Conservation (phyloP, 2,329 filamentous ascomycete species). For the Hypoxylon sp. region DNA sequence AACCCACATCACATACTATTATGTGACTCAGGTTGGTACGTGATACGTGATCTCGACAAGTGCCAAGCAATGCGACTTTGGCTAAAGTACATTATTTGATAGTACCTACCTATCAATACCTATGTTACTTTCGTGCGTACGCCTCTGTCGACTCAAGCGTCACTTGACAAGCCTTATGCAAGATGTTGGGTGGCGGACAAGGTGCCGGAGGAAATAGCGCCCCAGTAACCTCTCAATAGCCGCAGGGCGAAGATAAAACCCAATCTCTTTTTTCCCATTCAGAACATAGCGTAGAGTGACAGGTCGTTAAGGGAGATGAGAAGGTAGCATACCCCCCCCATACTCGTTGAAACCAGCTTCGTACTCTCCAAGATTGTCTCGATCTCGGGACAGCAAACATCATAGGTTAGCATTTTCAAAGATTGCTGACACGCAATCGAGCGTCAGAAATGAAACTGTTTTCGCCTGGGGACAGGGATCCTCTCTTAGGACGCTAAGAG, state of each 20-base stretch:
- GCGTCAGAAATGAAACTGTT: constrained; percentile 16
- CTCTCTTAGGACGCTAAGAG: constrained; percentile 17
- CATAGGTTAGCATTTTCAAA: background rate
- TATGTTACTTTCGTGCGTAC: constrained; percentile 2
- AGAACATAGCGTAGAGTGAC: constrained; percentile 17
- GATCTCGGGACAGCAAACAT: background rate
- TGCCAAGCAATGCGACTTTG: background rate
- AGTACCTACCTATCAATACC: background rate
- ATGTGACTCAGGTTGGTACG: constrained; percentile 7
- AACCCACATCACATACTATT: background rate
- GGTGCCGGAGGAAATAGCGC: constrained; percentile 26
- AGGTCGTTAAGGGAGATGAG: constrained; percentile 7
- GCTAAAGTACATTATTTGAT: no score
- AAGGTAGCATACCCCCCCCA: background rate
- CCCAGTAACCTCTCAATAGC: constrained; percentile 18
- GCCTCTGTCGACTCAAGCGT: constrained; percentile 15
- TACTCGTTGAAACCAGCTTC: background rate
- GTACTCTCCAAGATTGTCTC: background rate
- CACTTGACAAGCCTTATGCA: constrained; percentile 30
- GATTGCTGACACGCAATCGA: background rate
- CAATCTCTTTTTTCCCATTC: constrained; percentile 26
- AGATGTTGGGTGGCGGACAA: constrained; percentile 12
- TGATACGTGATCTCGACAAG: background rate
- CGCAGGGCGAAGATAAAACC: constrained; percentile 20
- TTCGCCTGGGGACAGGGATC: constrained; percentile 24